These are phyloP conservation scores for Apiosordaria backusii DNA, from an alignment of 495 filamentous ascomycete species.

Conservation along the genomic window DNA sequence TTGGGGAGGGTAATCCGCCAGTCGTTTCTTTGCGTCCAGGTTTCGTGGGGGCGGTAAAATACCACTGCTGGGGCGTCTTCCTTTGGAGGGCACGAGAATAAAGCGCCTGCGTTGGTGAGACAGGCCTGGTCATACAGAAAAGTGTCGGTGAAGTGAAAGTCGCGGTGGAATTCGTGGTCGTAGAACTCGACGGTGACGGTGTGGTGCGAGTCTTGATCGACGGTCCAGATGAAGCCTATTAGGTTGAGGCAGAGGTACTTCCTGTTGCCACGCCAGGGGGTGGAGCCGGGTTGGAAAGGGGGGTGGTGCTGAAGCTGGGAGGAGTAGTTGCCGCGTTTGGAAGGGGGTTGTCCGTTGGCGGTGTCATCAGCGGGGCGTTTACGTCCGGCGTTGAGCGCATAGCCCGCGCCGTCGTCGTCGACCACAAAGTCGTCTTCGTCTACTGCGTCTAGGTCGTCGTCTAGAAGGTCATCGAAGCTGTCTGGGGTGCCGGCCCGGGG, in stretches of 20 bases:
- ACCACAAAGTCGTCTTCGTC: constrained; percentile 76
- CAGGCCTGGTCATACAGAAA: constrained; percentile 97
- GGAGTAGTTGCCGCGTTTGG: constrained; percentile 42
- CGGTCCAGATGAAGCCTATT: constrained; percentile 92
- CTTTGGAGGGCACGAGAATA: constrained; percentile 78
- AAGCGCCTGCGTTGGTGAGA: constrained; percentile 71
- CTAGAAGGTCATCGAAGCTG: constrained; percentile 54
- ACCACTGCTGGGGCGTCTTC: constrained; percentile 70
- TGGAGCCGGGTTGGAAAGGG: constrained; percentile 88
- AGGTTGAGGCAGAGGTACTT: constrained; percentile 92
- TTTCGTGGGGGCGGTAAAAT: constrained; percentile 97
- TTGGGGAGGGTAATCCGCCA: constrained; percentile 83
- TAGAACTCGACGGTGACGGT: constrained; percentile 98
- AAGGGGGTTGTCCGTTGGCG: constrained; percentile 33
- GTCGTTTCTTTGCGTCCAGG: constrained; percentile 86
- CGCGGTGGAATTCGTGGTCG: constrained; percentile 82
- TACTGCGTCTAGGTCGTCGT: constrained; percentile 57
- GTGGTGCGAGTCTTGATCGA: constrained; percentile 90
- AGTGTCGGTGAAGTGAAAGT: constrained; percentile 97
- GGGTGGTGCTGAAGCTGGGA: constrained; percentile 71
- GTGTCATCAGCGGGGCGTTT: constrained; percentile 62
- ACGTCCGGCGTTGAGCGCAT: constrained; percentile 63
- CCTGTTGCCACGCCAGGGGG: constrained; percentile 89
- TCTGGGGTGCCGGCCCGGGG: constrained; percentile 42
- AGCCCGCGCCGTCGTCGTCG: constrained; percentile 94